Evolutionary conservation across 1,284 basidiomycete species (phyloP).

Genomic region (Gymnopus androsaceus): DNA sequence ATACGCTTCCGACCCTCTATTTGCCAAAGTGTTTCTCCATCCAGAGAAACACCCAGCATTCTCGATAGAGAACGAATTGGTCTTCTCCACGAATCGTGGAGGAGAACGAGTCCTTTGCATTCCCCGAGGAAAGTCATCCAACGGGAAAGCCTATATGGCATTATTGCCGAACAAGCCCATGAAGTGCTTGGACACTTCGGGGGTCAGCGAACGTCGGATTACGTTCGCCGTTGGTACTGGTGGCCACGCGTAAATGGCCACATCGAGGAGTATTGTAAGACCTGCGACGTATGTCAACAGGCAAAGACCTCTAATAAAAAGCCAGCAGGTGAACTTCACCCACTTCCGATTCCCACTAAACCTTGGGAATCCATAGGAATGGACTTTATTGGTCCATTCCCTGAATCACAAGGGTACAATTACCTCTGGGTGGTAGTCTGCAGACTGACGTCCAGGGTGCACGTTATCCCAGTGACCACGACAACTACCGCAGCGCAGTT

Average conservation of each 20-base stretch:
- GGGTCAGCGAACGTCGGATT: slow-evolving; percentile 20
- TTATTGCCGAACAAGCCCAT: slow-evolving; percentile 27
- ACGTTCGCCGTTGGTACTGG: slow-evolving; percentile 32
- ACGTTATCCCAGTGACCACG: too few relatives aligned
- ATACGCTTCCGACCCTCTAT: slow-evolving; percentile 15
- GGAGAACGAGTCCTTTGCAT: slow-evolving; percentile 25
- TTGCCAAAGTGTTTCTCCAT: slow-evolving; percentile 5
- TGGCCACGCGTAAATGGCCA: slow-evolving; percentile 28
- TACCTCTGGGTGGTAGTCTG: too few relatives aligned
- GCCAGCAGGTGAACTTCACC: slow-evolving; percentile 18
- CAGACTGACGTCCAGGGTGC: too few relatives aligned
- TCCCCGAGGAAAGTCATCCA: slow-evolving; percentile 13
- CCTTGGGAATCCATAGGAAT: too few relatives aligned
- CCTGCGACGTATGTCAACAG: slow-evolving; percentile 19
- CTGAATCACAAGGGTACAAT: slow-evolving; percentile 29
- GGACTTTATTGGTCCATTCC: slow-evolving; percentile 40
- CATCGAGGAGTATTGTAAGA: slow-evolving; percentile 16
- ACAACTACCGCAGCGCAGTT: too few relatives aligned
- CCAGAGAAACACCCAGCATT: slow-evolving; percentile 9
- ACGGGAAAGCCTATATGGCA: slow-evolving; percentile 14
- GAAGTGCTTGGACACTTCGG: slow-evolving; percentile 28
- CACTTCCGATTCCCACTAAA: slow-evolving; percentile 19
- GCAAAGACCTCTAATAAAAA: slow-evolving; percentile 12
- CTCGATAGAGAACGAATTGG: neutral
- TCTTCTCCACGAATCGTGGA: slow-evolving; percentile 18